These are phyloP conservation scores for Lactarius quietus DNA, from an alignment of 768 basidiomycete genomes.

Conservation along the genomic window DNA sequence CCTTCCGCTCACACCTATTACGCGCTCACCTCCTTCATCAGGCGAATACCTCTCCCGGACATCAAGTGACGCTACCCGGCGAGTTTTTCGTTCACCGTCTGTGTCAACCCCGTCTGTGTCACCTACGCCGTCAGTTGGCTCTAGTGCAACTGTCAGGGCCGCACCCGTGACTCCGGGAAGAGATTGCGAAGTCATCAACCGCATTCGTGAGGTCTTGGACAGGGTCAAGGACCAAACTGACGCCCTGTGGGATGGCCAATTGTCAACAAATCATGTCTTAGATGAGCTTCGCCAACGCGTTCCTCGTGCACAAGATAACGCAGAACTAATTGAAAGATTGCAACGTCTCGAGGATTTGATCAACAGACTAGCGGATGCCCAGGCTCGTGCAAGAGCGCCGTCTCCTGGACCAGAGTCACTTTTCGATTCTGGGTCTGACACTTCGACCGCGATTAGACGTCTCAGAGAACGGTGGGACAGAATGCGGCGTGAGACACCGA, in stretches of 20 bases:
- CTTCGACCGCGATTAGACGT: conserved; percentile 28
- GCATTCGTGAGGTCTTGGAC: conserved; percentile 52
- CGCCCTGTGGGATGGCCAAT: conserved; percentile 61
- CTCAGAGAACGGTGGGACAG: conserved; percentile 32
- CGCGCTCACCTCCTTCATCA: conserved; percentile 25
- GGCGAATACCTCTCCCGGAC: conserved; percentile 40
- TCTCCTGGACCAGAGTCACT: conserved; percentile 34
- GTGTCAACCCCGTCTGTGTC: conserved; percentile 37
- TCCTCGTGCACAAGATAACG: conserved; percentile 39
- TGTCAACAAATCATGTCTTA: conserved; percentile 53
- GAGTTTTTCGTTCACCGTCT: conserved; percentile 29
- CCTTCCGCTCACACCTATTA: conserved; percentile 18
- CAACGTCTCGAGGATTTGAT: conserved; percentile 25
- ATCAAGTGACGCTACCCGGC: conserved; percentile 27
- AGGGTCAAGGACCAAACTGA: conserved; percentile 56
- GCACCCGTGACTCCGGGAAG: conserved; percentile 28
- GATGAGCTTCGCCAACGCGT: conserved; percentile 52
- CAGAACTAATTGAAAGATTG: conserved; percentile 29
- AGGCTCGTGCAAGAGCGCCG: conserved; percentile 18
- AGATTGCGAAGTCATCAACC: conserved; percentile 37
- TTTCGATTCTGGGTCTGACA: conserved; percentile 32
- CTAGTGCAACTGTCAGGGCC: conserved; percentile 37
- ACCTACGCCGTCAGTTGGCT: conserved; percentile 34
- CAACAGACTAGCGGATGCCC: conserved; percentile 16
- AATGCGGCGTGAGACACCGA: conserved; percentile 31